Conservation (phyloP, 768 basidiomycete genomes). For the Mycena floridula region DNA sequence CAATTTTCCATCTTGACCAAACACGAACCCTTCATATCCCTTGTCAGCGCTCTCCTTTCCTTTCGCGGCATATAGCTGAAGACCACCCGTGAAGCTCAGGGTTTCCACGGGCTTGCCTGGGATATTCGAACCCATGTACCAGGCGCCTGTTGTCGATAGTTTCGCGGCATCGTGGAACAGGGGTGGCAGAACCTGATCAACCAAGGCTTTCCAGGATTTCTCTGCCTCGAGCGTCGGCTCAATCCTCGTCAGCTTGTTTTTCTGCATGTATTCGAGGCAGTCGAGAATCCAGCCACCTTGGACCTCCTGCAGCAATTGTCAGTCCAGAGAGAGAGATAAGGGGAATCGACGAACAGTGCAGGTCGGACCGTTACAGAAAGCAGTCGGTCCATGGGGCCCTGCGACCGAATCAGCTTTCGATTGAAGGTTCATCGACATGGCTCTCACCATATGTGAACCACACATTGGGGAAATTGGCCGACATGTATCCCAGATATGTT, state of each 20-base stretch:
- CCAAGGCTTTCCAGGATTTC: not conserved
- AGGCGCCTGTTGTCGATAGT: not conserved
- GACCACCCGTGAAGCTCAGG: slow-evolving; percentile 9
- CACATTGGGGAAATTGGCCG: too few relatives aligned
- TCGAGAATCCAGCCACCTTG: slow-evolving; percentile 20
- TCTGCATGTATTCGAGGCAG: slow-evolving; percentile 12
- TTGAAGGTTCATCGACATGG: too few relatives aligned
- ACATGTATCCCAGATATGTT: slow-evolving; percentile 14
- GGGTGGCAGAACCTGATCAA: not conserved
- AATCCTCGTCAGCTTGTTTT: slow-evolving; percentile 7
- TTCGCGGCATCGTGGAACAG: not conserved
- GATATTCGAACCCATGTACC: slow-evolving; percentile 11
- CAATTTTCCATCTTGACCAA: too few relatives aligned
- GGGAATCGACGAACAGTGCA: slow-evolving; percentile 6
- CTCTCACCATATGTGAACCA: too few relatives aligned
- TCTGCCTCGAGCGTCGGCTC: slow-evolving; percentile 7
- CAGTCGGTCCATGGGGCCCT: slow-evolving; percentile 12
- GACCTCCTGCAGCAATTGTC: slow-evolving; percentile 11
- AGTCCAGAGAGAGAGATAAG: not conserved
- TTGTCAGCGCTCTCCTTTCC: slow-evolving; percentile 6
- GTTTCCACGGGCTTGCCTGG: slow-evolving; percentile 10
- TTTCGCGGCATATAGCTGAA: slow-evolving; percentile 5
- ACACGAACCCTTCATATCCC: slow-evolving; percentile 11
- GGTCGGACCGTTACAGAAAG: slow-evolving; percentile 10
- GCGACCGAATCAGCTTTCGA: slow-evolving; percentile 4